Base-by-base conservation (phyloP, 208 protist species). In the Acanthamoeba triangularis region DNA sequence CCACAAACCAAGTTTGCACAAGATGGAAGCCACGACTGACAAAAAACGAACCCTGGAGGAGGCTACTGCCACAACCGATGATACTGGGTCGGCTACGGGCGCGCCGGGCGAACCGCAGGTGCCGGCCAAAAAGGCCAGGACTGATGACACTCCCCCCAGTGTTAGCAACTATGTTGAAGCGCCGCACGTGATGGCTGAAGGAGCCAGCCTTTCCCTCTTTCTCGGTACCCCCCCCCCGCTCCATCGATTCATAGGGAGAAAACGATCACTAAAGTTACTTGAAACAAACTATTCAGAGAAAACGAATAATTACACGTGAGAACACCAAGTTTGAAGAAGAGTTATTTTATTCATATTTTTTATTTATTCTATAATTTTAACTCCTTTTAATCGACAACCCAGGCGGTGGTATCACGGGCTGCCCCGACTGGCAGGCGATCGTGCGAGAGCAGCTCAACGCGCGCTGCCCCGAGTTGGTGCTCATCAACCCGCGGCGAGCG, bases 391-490 rank as follows among this genome's bases (percentile, higher is more conserved):
- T 30, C 0, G 6, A 2, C 4, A 3, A 23, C 11, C 1, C 35
- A 91, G 84, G 56, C 4, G 84, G 84, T 30, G 84, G 84, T 4
- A 91, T 91, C 84, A 91, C 84, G 16, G 84, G 84, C 33, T 91
- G 84, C 56, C 56, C 59, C 6, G 84, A 91, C 84, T 91, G 84
- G 84, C 84, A 91, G 33, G 59, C 52, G 54, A 54, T 52, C 4
- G 84, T 91, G 54, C 47, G 52, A 7, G 54, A 63, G 52, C 84
- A 63, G 56, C 84, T 91, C 59, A 13, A 74, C 33, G 23, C n/a
- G 33, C 14, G 33, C 13, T 91, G 84, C 35, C 54, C 84, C 16
- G 52, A 41, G 30, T 54, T 91, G 14, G 56, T 63, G 2, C 56
- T 91, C 35, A n/a, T 91, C 84, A 91, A 91, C 59, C 84, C 84